Conservation (phyloP, 495 filamentous ascomycete genomes). For the Penicillium steckii region DNA sequence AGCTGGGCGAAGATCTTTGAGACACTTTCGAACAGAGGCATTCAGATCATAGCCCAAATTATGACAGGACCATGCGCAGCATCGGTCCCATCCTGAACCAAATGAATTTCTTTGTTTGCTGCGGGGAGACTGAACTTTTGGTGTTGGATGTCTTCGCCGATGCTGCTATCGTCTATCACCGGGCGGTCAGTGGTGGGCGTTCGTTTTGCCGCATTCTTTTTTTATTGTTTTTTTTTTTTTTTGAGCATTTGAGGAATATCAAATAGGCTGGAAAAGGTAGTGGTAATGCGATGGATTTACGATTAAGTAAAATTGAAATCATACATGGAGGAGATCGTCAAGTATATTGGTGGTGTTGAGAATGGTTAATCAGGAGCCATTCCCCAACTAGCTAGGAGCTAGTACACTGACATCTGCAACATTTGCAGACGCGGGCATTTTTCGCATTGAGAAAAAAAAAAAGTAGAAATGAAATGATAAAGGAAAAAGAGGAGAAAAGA, state of each 20-base stretch:
- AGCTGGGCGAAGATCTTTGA: conserved; percentile 13
- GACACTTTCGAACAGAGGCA: conserved; percentile 21
- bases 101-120: conserved; percentile 1
- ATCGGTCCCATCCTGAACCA: conserved; percentile 12
- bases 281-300: too few relatives aligned
- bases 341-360: background rate
- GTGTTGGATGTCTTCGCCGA: conserved; percentile 3
- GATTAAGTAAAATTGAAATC: too few relatives aligned
- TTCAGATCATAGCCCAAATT: conserved; percentile 6
- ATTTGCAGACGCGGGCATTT: conserved; percentile 15
- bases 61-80: conserved; percentile 12
- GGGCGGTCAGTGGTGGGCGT: conserved; percentile 27
- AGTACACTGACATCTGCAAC: conserved; percentile 7
- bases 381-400: conserved; percentile 6
- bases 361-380: conserved; percentile 13
- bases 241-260: background rate
- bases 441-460: conserved; percentile 7
- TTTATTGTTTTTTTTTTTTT: too few relatives aligned
- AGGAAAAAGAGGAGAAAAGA: conserved; percentile 14
- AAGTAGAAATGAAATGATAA: conserved; percentile 10
- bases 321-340: background rate
- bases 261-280: too few relatives aligned
- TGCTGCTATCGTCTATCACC: conserved; percentile 18
- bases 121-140: background rate
- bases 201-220: background rate